A percentile compares a stretch with the other conserved stretches of the same genome.
phyloP scores from a whole-genome alignment of 1,284 basidiomycete species.

The Peniophora sp. region DNA sequence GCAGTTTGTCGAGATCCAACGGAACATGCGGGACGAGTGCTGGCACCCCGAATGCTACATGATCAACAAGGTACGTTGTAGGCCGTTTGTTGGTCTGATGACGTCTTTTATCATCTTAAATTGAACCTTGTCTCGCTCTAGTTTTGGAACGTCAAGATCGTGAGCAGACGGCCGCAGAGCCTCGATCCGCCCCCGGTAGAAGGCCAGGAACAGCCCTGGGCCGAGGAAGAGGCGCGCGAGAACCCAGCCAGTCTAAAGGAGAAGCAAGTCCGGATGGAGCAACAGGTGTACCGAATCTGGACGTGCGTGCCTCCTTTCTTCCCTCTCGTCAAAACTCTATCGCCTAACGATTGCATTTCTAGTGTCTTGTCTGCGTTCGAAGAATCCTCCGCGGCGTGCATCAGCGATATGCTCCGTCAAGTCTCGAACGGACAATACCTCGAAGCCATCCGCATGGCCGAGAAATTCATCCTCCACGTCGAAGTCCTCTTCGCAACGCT shows the following conservation, averaged over 20 bases:
- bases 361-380: slow-evolving; percentile 96
- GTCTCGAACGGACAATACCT: slow-evolving; percentile 96
- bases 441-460: slow-evolving; percentile 96
- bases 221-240: slow-evolving; percentile 75
- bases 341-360: slow-evolving; percentile 5
- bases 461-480: slow-evolving; percentile 97
- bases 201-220: slow-evolving; percentile 28
- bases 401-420: slow-evolving; percentile 96
- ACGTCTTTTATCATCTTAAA: not conserved
- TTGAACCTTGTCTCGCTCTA: slow-evolving; percentile 25
- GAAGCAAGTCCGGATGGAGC: slow-evolving; percentile 92
- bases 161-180: slow-evolving; percentile 64
- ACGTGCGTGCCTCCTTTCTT: slow-evolving; percentile 43
- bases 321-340: slow-evolving; percentile 1
- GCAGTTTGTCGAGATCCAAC: slow-evolving; percentile 99
- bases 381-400: slow-evolving; percentile 98
- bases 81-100: not conserved
- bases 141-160: slow-evolving; percentile 99
- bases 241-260: slow-evolving; percentile 82
- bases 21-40: slow-evolving; percentile 96
- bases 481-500: slow-evolving; percentile 97
- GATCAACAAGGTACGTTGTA: slow-evolving; percentile 87
- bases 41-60: slow-evolving; percentile 99
- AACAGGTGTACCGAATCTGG: slow-evolving; percentile 98
- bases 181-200: slow-evolving; percentile 40